Evolutionary conservation across 1,284 basidiomycete genomes (phyloP), one percentile per base, ranked within the genome.

Genomic region (Naganishia sp.): DNA sequence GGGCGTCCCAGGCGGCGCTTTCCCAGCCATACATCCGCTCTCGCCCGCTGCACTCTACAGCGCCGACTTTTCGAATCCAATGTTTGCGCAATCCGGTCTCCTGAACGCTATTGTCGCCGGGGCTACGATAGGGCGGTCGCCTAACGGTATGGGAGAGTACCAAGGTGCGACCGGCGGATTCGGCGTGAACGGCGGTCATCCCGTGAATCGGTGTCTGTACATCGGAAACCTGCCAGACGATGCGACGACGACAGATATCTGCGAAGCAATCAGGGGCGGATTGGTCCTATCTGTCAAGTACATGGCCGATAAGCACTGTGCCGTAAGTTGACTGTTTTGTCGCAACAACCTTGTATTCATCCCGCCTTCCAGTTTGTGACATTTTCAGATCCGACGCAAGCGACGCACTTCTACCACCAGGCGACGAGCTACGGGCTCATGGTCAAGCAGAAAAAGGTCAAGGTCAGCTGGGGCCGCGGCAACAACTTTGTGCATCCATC

Each of bases 401-500:
- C 94, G 3, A 88, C 92, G 73, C 89, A 89, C 16, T 95, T 97
- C 83, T 92, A 87, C 85, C 90, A 94, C 75, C 88, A 91, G 46
- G 90, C 92, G 11, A 88, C 88, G 2, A 89, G 87, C 76, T 89
- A 92, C 74, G 92, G 92, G 11, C 82, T 97, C 67, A 90, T 88
- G 25, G 83, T 96, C 70, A 92, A 92, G 82, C 91, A 92, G 78
- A 88, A 93, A 57, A 87, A 92, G 21, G 84, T 96, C 67, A 95
- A 95, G 82, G 87, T 95, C 71, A 92, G 93, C 54, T 97, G 94
- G 94, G 94, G 93, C 70, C 94, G 93, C 84, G 89, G 90, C 75
- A 87, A 89, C 33, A 90, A 92, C 3, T 88, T 92, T 31, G 83
- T 94, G 23, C 85, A 88, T 31, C 90, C 92, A 31, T 86, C 88